Percentiles rank a stretch among this genome's conserved stretches.
phyloP scores from a whole-genome alignment of 805 yeast genomes.

The Saturnispora hagleri region DNA sequence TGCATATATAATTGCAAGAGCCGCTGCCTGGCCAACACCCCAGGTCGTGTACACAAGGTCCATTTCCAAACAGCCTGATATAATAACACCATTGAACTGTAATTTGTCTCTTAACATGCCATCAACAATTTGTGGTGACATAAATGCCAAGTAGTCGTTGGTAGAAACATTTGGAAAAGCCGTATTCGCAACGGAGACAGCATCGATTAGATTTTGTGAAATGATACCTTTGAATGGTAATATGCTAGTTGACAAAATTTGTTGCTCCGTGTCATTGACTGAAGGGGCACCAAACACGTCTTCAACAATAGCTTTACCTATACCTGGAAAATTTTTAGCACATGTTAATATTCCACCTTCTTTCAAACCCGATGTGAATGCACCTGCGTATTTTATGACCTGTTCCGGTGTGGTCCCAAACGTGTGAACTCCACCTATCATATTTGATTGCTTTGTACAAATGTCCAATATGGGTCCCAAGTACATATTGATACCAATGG shows the following conservation, averaged over 20 bases:
- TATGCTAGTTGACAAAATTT: conserved; percentile 39
- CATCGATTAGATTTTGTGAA: conserved; percentile 38
- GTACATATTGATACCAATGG: conserved; percentile 47
- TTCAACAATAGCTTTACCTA: conserved; percentile 52
- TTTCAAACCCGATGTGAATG: conserved; percentile 43
- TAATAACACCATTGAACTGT: conserved; percentile 46
- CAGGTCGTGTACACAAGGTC: conserved; percentile 54
- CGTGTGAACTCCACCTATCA: conserved; percentile 50
- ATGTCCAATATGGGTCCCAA: conserved; percentile 59
- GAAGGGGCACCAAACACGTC: conserved; percentile 48
- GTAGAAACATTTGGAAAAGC: conserved; percentile 54
- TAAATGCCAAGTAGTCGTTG: conserved; percentile 54
- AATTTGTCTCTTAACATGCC: conserved; percentile 42
- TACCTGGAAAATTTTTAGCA: conserved; percentile 62
- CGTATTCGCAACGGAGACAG: conserved; percentile 53
- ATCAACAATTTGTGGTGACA: conserved; percentile 43
- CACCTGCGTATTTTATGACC: conserved; percentile 44
- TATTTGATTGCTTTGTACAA: conserved; percentile 45
- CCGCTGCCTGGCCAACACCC: conserved; percentile 59
- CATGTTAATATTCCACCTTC: conserved; percentile 46
- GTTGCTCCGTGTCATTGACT: conserved; percentile 46
- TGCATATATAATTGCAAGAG: conserved; percentile 46
- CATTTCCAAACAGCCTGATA: conserved; percentile 55
- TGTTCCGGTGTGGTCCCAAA: conserved; percentile 54
- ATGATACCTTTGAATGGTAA: conserved; percentile 43